Conservation (phyloP, 768 basidiomycete species). For the Termitomyces sp. region DNA sequence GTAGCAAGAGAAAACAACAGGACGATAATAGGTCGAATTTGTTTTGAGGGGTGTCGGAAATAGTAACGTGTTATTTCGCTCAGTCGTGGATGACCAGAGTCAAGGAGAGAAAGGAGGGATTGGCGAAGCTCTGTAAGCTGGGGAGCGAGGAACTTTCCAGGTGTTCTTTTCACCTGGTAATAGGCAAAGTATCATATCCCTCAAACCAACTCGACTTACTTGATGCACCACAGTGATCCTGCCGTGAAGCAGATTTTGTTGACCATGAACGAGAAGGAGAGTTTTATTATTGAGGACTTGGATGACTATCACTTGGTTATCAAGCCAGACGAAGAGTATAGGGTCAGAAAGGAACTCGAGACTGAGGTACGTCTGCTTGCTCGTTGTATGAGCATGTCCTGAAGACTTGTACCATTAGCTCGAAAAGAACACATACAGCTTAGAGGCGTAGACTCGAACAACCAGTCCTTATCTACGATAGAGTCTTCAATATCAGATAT, state of each 20-base stretch:
- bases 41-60: constrained; percentile 87
- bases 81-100: constrained; percentile 80
- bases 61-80: constrained; percentile 90
- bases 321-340: constrained; percentile 77
- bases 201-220: constrained; percentile 76
- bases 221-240: constrained; percentile 30
- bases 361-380: constrained; percentile 54
- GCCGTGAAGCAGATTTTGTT: constrained; percentile 83
- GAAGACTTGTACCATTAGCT: not conserved
- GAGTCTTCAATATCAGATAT: not conserved
- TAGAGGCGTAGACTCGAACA: constrained; percentile 25
- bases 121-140: constrained; percentile 69
- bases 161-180: constrained; percentile 7
- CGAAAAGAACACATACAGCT: constrained; percentile 7
- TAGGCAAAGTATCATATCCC: constrained; percentile 46
- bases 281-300: constrained; percentile 84
- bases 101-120: constrained; percentile 71
- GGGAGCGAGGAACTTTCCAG: constrained; percentile 46
- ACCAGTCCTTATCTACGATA: not conserved
- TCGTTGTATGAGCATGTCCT: constrained; percentile 21
- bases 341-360: constrained; percentile 71
- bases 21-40: constrained; percentile 84
- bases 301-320: constrained; percentile 66
- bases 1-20: constrained; percentile 87
- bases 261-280: constrained; percentile 75